These are phyloP conservation scores for Skeletonema costatum DNA, from an alignment of 108 stramenopile species.

Conservation along the genomic window DNA sequence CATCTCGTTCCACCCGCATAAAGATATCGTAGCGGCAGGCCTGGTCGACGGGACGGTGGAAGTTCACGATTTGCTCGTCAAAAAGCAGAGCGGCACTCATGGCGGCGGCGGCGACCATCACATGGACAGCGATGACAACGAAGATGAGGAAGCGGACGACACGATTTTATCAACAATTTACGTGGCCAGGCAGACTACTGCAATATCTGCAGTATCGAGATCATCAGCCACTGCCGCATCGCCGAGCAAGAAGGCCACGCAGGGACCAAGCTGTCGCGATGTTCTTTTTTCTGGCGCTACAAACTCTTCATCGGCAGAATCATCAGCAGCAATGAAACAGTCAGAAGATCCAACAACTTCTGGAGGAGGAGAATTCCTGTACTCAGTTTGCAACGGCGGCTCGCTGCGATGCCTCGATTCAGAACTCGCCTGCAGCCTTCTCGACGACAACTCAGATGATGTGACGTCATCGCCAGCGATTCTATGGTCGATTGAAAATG, in stretches of 20 bases:
- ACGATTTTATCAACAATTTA: slow-evolving; percentile 77
- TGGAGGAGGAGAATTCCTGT: slow-evolving; percentile 59
- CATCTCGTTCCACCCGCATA: slow-evolving; percentile 73
- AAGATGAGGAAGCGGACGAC: slow-evolving; percentile 63
- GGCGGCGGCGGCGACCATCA: slow-evolving; percentile 16
- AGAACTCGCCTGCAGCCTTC: slow-evolving; percentile 55
- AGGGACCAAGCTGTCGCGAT: slow-evolving; percentile 58
- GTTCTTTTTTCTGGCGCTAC: slow-evolving; percentile 63
- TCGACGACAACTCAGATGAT: slow-evolving; percentile 10
- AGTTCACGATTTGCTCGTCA: slow-evolving; percentile 62
- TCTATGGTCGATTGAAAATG: slow-evolving; percentile 65
- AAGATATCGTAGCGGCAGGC: slow-evolving; percentile 67
- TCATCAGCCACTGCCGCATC: slow-evolving; percentile 12
- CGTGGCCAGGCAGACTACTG: slow-evolving; percentile 14
- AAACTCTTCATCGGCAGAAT: background rate
- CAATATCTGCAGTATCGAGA: slow-evolving; percentile 20
- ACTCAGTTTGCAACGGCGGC: slow-evolving; percentile 71
- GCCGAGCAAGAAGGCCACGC: slow-evolving; percentile 26
- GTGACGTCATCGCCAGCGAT: slow-evolving; percentile 32
- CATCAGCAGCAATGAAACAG: slow-evolving; percentile 1
- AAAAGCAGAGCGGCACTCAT: background rate
- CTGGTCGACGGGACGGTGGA: slow-evolving; percentile 87
- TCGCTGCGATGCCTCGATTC: slow-evolving; percentile 69
- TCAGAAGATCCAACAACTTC: background rate
- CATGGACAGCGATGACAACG: slow-evolving; percentile 12